Percentiles rank a stretch among this genome's conserved stretches.
Evolutionary conservation across 2,329 filamentous ascomycete genomes (phyloP).

Genomic region (Ilyonectria robusta): DNA sequence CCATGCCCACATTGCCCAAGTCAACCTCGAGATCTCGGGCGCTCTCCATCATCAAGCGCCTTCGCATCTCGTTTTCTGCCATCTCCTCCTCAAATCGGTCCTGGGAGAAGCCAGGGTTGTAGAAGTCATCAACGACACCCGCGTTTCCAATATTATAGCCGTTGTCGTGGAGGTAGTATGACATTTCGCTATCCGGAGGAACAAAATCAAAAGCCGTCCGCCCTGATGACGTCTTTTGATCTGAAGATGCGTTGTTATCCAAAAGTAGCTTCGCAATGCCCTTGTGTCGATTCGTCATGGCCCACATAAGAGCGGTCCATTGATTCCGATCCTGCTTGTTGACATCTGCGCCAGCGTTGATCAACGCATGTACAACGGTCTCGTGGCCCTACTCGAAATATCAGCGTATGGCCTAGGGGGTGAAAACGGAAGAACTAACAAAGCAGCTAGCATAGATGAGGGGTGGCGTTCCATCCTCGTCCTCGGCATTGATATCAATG

Average conservation of each 20-base stretch:
- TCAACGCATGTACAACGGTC: constrained; percentile 85
- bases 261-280: constrained; percentile 92
- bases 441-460: constrained; percentile 99
- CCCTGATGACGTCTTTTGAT: constrained; percentile 94
- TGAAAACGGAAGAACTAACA: constrained; percentile 65
- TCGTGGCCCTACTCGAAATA: constrained; percentile 79
- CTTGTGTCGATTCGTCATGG: constrained; percentile 98
- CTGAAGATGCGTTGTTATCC: constrained; percentile 94
- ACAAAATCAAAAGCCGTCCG: constrained; percentile 97
- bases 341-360: constrained; percentile 88
- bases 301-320: constrained; percentile 99
- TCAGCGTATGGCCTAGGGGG: constrained; percentile 16
- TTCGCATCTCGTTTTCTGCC: constrained; percentile 94
- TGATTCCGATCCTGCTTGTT: constrained; percentile 96
- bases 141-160: constrained; percentile 90
- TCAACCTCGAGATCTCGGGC: constrained; percentile 97
- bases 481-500: constrained; percentile 87
- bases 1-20: constrained; percentile 92
- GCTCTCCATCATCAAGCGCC: constrained; percentile 99
- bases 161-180: constrained; percentile 93
- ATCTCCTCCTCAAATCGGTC: constrained; percentile 97
- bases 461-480: constrained; percentile 96
- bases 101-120: constrained; percentile 91
- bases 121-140: constrained; percentile 90
- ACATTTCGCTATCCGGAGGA: constrained; percentile 95